A percentile compares a stretch with the other conserved stretches of the same genome.
phyloP scores from a whole-genome alignment of 2,329 filamentous ascomycete genomes.

The Colletotrichum sp. region DNA sequence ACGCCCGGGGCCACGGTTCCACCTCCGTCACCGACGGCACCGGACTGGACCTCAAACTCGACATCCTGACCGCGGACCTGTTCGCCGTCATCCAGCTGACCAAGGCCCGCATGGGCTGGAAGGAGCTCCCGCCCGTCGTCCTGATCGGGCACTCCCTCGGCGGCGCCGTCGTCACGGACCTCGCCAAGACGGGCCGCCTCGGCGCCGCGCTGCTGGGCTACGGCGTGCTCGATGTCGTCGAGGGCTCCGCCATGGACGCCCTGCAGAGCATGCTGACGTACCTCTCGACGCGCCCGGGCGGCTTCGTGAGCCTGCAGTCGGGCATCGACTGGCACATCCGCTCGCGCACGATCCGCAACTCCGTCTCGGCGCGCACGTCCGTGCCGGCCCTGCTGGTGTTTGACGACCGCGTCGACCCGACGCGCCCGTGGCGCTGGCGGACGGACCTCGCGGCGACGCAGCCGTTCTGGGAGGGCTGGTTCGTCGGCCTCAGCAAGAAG shows the following conservation, averaged over 20 bases:
- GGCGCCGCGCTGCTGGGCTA: conserved; percentile 78
- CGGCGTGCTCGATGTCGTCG: conserved; percentile 92
- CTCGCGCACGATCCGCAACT: conserved; percentile 84
- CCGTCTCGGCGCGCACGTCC: conserved; percentile 81
- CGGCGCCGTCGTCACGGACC: conserved; percentile 86
- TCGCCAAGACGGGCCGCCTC: conserved; percentile 71
- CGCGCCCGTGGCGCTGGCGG: conserved; percentile 77
- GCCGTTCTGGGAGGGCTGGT: conserved; percentile 95
- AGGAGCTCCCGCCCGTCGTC: conserved; percentile 72
- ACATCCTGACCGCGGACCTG: conserved; percentile 76
- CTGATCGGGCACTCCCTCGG: conserved; percentile 93
- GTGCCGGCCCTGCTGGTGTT: conserved; percentile 78
- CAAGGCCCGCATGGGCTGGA: conserved; percentile 73
- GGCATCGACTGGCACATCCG: conserved; percentile 95
- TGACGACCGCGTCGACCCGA: conserved; percentile 35
- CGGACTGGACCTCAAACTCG: conserved; percentile 70
- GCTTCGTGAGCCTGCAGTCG: conserved; percentile 77
- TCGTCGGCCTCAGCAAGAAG: conserved; percentile 83
- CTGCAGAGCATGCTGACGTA: conserved; percentile 94
- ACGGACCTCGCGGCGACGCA: conserved; percentile 85
- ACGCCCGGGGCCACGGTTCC: conserved; percentile 86
- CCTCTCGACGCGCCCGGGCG: conserved; percentile 77
- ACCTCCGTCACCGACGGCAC: conserved; percentile 54
- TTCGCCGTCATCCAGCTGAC: conserved; percentile 71
- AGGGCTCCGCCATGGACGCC: conserved; percentile 94